phyloP scores from a whole-genome alignment of 306 rosid species.

The Citrullus colocynthis region DNA sequence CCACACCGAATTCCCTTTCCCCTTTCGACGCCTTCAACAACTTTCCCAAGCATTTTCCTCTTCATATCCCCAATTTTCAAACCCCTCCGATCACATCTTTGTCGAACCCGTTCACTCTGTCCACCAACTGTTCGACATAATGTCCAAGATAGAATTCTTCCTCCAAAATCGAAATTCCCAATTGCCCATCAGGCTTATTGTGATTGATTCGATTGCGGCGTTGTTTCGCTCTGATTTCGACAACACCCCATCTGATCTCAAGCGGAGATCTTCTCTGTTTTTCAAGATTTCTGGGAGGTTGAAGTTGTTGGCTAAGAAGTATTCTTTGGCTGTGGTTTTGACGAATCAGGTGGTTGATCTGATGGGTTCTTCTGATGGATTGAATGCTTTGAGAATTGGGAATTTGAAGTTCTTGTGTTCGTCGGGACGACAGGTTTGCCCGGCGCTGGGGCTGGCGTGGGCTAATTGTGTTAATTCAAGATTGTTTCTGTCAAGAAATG shows the following conservation, averaged over 20 bases:
- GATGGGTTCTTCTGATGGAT: constrained; percentile 23
- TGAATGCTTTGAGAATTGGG: constrained; percentile 50
- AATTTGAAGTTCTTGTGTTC: constrained; percentile 34
- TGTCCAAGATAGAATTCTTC: constrained; percentile 33
- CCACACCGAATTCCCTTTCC: constrained; percentile 69
- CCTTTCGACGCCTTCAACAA: constrained; percentile 63
- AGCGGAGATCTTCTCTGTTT: constrained; percentile 49
- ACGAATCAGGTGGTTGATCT: constrained; percentile 83
- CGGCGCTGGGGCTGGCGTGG: constrained; percentile 85
- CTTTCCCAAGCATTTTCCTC: constrained; percentile 34
- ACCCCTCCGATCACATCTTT: constrained; percentile 35
- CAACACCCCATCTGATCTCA: constrained; percentile 44
- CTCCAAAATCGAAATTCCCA: constrained; percentile 8
- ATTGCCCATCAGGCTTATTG: constrained; percentile 43
- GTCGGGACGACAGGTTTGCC: constrained; percentile 57
- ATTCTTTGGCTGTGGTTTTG: constrained; percentile 53
- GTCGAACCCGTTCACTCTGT: constrained; percentile 37
- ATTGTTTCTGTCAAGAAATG: constrained; percentile 48
- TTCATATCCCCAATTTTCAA: constrained; percentile 9
- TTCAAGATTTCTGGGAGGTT: constrained; percentile 60
- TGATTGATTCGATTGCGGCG: constrained; percentile 82
- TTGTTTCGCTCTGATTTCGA: constrained; percentile 75
- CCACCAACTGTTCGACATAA: constrained; percentile 28
- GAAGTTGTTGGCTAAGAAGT: constrained; percentile 44
- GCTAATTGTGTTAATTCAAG: constrained; percentile 81